phyloP scores from a whole-genome alignment of 768 basidiomycete genomes.

The Russula virescens region DNA sequence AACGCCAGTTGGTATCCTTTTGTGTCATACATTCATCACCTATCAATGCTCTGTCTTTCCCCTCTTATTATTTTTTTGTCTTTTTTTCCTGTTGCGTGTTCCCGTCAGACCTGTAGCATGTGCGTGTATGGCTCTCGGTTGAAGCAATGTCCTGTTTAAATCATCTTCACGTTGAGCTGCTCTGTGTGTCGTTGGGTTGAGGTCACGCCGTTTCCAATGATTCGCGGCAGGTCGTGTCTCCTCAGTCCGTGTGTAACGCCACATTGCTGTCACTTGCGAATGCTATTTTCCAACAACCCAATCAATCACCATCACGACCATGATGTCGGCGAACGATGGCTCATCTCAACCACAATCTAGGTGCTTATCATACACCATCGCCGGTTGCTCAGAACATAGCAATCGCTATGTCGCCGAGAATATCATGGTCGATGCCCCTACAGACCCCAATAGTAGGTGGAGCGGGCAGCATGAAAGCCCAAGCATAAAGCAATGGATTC shows the following conservation, averaged over 20 bases:
- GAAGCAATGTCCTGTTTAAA: conserved; percentile 29
- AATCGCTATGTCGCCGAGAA: conserved; percentile 64
- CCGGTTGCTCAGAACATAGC: conserved; percentile 63
- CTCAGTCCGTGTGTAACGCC: neutral
- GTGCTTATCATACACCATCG: conserved; percentile 33
- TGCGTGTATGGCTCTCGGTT: conserved; percentile 37
- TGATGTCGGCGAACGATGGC: neutral
- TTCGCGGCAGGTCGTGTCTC: neutral
- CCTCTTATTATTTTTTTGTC: conserved; percentile 20
- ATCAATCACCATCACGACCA: neutral
- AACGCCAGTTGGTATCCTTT: conserved; percentile 8
- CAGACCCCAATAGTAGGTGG: conserved; percentile 68
- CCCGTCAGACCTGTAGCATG: conserved; percentile 38
- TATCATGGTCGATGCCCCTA: conserved; percentile 57
- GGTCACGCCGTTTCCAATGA: neutral
- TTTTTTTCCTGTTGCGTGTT: conserved; percentile 19
- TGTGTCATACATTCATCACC: conserved; percentile 21
- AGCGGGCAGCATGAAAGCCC: conserved; percentile 57
- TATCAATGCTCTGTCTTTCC: conserved; percentile 20
- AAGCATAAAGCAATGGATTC: conserved; percentile 62
- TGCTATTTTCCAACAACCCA: neutral
- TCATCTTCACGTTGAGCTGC: neutral
- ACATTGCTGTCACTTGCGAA: neutral
- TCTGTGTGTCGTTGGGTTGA: neutral
- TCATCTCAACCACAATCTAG: conserved; percentile 1